phyloP scores from a whole-genome alignment of 345 rosid genomes.

The Eucalyptus erythrocorys region DNA sequence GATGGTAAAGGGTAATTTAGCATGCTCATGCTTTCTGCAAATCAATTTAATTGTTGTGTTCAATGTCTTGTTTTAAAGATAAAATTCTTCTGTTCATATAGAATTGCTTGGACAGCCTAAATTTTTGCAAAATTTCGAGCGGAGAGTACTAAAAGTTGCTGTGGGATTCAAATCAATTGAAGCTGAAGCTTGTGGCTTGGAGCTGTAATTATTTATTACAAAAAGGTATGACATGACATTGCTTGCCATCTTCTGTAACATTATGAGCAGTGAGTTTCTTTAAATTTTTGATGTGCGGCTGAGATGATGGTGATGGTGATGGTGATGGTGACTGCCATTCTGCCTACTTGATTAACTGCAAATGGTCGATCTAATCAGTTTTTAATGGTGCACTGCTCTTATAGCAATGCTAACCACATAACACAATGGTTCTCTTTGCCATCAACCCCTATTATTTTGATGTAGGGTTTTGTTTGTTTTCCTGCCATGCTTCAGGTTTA shows the following conservation, averaged over 20 bases:
- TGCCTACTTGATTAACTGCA: not conserved
- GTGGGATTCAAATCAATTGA: not conserved
- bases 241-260: not conserved
- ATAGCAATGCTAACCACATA: not conserved
- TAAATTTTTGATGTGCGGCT: not conserved
- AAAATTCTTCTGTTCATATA: not conserved
- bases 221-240: not conserved
- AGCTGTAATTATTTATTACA: not conserved
- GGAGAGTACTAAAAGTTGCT: not conserved
- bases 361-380: not conserved
- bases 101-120: not conserved
- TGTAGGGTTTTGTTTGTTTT: not conserved
- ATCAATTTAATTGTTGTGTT: not conserved
- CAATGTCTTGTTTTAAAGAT: not conserved
- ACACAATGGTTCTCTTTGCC: not conserved
- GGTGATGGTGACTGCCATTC: not conserved
- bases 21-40: not conserved
- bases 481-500: not conserved
- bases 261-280: not conserved
- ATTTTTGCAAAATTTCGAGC: not conserved
- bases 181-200: not conserved
- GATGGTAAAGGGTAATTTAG: not conserved
- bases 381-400: not conserved
- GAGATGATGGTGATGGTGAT: not conserved
- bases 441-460: not conserved